These are phyloP conservation scores for Botrytis byssoidea DNA, from an alignment of 2,329 filamentous ascomycete species.

Conservation along the genomic window DNA sequence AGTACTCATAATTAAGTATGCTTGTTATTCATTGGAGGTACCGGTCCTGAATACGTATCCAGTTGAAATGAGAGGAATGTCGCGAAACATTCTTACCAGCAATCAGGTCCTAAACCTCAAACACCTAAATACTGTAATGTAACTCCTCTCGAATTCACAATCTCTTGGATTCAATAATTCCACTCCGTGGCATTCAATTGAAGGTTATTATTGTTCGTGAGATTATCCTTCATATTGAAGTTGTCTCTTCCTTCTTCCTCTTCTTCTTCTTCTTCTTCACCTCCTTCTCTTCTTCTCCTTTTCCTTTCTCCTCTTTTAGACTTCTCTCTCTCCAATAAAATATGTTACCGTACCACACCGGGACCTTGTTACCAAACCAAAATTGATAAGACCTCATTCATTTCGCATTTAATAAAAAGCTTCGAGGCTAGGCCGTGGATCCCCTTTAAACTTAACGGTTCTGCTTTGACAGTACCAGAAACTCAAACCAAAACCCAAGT, in stretches of 20 bases:
- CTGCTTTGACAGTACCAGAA: conserved; percentile 10
- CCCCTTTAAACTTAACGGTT: conserved; percentile 10
- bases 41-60: not conserved
- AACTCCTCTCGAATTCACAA: not conserved
- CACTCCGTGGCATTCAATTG: not conserved
- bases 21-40: not conserved
- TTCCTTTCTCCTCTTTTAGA: not conserved
- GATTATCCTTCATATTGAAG: not conserved
- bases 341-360: conserved; percentile 8
- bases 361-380: conserved; percentile 8
- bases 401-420: conserved; percentile 8
- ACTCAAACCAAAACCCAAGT: not conserved
- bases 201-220: not conserved
- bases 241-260: not conserved
- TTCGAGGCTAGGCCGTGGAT: conserved; percentile 8
- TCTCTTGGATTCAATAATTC: too few relatives aligned
- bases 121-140: not conserved
- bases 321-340: not conserved
- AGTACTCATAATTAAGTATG: not conserved
- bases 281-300: not conserved
- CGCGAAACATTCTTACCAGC: conserved; percentile 2
- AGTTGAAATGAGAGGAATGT: conserved; percentile 12
- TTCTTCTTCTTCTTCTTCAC: not conserved
- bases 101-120: conserved; percentile 4
- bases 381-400: conserved; percentile 14